Base-by-base conservation (phyloP, 2,329 filamentous ascomycete genomes). In the Exophiala spinifera region DNA sequence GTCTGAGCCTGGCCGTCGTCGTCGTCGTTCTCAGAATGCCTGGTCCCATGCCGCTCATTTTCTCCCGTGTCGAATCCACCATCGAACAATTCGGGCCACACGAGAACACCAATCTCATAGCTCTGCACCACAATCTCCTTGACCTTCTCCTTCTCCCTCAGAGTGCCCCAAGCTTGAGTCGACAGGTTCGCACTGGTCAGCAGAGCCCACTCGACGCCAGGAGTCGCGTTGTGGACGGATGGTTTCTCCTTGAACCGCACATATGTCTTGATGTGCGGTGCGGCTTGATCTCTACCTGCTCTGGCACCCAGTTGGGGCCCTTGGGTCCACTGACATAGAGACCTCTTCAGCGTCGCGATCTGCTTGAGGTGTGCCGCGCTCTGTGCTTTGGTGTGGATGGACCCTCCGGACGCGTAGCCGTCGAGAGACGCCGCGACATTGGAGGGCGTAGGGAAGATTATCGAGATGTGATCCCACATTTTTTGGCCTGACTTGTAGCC, bases 141-240 rank as follows among this genome's bases (percentile, higher is more conserved):
- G n/a, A n/a, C n/a, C n/a, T n/a, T 49, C 0, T 58, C 60, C 1
- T 81, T 56, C n/a, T 44, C 43, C 11, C 52, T 53, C 2, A 80
- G 76, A 34, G 87, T 84, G 1, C 91, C 91, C 91, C 91, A 96
- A 0, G 91, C 91, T 70, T 95, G 90, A 57, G 86, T 92, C 1
- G 88, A 94, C 2, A 96, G 69, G 63, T 95, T 96, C n/a, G 91
- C 90, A n/a, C 88, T 94, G 0, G 89, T 95, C 1, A 95, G 69
- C 60, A 96, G 76, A 1, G 88, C 89, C 91, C 91, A 96, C 65
- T 94, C 88, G 36, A 95, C 84, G 0, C 72, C 70, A 1, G 64
- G 58, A 8, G 36, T 40, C 14, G 59, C 49, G 8, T 40, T 40
- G 8, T 53, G 50, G 6, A 10, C 46, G 13, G 60, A 68, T 4